phyloP scores from a whole-genome alignment of 2,329 filamentous ascomycete genomes.

The Beauveria caledonica region DNA sequence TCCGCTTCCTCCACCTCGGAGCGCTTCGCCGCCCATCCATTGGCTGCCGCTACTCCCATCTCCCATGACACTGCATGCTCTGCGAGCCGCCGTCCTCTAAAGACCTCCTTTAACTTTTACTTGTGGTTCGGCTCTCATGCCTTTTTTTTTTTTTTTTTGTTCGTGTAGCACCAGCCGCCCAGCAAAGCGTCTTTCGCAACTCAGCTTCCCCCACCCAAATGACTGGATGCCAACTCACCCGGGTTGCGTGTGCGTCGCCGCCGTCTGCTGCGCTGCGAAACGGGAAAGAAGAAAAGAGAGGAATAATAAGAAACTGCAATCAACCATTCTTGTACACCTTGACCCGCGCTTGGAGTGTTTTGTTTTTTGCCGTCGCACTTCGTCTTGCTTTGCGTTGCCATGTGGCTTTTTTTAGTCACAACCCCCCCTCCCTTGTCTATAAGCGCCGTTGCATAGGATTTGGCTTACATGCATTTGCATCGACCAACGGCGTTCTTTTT shows the following conservation, averaged over 20 bases:
- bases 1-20: background rate
- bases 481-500: background rate
- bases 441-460: background rate
- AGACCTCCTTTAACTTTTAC: background rate
- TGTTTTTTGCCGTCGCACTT: background rate
- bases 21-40: background rate
- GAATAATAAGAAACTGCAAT: background rate
- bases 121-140: background rate
- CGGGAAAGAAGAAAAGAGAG: too few relatives aligned
- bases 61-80: background rate
- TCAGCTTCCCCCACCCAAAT: background rate
- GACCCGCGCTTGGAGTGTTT: background rate
- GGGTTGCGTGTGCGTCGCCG: background rate
- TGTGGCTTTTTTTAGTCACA: background rate
- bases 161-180: background rate
- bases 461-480: background rate
- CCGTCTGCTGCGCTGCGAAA: background rate
- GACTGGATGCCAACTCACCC: background rate
- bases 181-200: background rate
- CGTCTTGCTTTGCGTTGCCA: background rate
- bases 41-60: background rate
- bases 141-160: background rate
- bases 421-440: background rate
- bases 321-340: background rate
- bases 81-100: constrained; percentile 3